phyloP scores from a whole-genome alignment of 805 yeast species.

The Zygotorulaspora chibaensis region DNA sequence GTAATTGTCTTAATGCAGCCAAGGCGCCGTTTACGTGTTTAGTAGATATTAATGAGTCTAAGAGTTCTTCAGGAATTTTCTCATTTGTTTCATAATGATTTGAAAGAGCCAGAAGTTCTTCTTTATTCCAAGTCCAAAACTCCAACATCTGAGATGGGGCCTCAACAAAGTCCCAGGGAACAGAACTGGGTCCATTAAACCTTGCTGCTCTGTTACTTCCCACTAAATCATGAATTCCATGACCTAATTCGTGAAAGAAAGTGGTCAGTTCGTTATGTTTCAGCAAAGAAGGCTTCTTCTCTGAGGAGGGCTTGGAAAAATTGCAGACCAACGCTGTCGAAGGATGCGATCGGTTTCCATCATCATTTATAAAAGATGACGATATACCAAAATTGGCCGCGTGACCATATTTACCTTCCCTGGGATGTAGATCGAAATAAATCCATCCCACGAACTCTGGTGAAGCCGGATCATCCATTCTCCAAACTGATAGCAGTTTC shows the following conservation, averaged over 20 bases:
- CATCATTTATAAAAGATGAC: constrained; percentile 51
- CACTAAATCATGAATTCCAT: constrained; percentile 76
- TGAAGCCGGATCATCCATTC: constrained; percentile 42
- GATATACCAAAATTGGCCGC: constrained; percentile 76
- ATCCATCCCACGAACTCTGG: constrained; percentile 73
- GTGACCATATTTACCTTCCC: constrained; percentile 84
- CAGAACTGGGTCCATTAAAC: constrained; percentile 70
- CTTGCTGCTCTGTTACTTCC: constrained; percentile 61
- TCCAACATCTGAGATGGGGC: constrained; percentile 89
- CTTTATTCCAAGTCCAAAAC: constrained; percentile 78
- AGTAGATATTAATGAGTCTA: constrained; percentile 54
- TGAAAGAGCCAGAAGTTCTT: constrained; percentile 55
- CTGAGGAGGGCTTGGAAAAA: constrained; percentile 65
- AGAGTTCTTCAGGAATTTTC: constrained; percentile 51
- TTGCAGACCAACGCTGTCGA: constrained; percentile 80
- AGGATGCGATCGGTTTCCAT: constrained; percentile 54
- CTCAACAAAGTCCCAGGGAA: constrained; percentile 83
- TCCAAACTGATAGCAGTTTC: constrained; percentile 67
- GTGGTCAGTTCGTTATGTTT: constrained; percentile 77
- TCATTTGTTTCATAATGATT: constrained; percentile 62
- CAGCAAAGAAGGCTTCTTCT: constrained; percentile 64
- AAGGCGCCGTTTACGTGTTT: constrained; percentile 77
- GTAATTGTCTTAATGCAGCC: constrained; percentile 68
- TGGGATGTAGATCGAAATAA: constrained; percentile 77
- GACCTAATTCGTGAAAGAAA: constrained; percentile 87